These are phyloP conservation scores for Suhomyces sp. DNA, from an alignment of 805 yeast genomes.

Conservation along the genomic window DNA sequence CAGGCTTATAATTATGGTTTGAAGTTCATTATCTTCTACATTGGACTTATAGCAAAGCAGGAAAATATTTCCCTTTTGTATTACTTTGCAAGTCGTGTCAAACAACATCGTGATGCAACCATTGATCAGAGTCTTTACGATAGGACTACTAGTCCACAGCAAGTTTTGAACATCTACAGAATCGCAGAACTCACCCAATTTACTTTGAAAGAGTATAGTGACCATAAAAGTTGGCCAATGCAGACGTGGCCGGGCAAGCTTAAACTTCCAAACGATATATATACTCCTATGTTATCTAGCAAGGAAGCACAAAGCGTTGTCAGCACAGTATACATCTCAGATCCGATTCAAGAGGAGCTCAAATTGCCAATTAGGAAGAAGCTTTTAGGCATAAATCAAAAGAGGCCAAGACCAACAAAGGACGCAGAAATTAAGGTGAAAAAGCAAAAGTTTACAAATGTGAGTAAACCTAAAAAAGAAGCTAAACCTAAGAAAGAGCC, in stretches of 20 bases:
- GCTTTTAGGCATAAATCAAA: conserved; percentile 12
- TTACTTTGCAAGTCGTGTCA: conserved; percentile 73
- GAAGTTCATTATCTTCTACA: conserved; percentile 57
- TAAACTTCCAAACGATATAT: conserved; percentile 67
- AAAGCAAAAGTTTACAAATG: background rate
- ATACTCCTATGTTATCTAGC: conserved; percentile 54
- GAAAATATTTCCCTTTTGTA: conserved; percentile 71
- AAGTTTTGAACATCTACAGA: conserved; percentile 49
- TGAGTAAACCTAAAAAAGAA: background rate
- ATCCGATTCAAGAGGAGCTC: conserved; percentile 39
- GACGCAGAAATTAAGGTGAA: conserved; percentile 7
- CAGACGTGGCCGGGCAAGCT: conserved; percentile 82
- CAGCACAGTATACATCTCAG: conserved; percentile 55
- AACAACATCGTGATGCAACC: conserved; percentile 67
- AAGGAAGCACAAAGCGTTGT: conserved; percentile 57
- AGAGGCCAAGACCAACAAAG: conserved; percentile 10
- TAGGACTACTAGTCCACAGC: conserved; percentile 19
- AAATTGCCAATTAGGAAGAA: conserved; percentile 22
- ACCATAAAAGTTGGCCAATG: conserved; percentile 61
- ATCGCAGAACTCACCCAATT: conserved; percentile 74
- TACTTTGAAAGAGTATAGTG: conserved; percentile 56
- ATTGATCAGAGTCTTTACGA: conserved; percentile 30
- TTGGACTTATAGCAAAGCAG: conserved; percentile 57
- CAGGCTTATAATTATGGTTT: conserved; percentile 53
- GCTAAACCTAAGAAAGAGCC: conserved; percentile 3